Evolutionary conservation across 441 rosid species (phyloP).

Genomic region (Flueggea neowawraea): DNA sequence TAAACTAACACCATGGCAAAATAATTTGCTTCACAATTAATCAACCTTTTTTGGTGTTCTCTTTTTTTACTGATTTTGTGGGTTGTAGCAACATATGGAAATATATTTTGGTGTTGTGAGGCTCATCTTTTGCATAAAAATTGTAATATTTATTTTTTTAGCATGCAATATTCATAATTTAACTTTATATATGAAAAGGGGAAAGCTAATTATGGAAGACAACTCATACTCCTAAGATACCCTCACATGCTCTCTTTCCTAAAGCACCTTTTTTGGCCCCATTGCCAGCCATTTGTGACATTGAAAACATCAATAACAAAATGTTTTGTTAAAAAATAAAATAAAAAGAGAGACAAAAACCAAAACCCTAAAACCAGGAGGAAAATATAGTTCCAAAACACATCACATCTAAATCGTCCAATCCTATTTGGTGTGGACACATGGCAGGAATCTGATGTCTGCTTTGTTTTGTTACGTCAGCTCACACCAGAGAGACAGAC

Average conservation of each 20-base stretch:
- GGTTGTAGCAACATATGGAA: too few species aligned
- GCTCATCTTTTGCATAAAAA: too few species aligned
- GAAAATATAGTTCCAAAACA: neutral
- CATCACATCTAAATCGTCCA: slow-evolving; percentile 1
- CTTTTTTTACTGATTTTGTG: too few species aligned
- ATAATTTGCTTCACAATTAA: too few species aligned
- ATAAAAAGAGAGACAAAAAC: neutral
- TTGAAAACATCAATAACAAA: neutral
- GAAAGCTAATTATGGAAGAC: slow-evolving; percentile 17
- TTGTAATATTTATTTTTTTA: neutral
- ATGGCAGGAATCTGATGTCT: slow-evolving; percentile 2
- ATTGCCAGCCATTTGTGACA: neutral
- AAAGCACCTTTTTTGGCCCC: neutral
- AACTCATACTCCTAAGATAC: slow-evolving; percentile 28
- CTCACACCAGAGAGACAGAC: too few species aligned
- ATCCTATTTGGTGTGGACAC: neutral
- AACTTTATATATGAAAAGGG: slow-evolving; percentile 3
- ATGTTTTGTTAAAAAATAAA: neutral
- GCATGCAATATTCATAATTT: neutral
- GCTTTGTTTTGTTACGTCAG: too few species aligned
- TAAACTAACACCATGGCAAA: too few species aligned
- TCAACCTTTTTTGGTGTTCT: too few species aligned
- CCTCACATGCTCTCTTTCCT: slow-evolving; percentile 28
- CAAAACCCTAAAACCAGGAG: neutral
- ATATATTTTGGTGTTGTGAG: too few species aligned